Percentiles rank a stretch among this genome's conserved stretches.
phyloP scores from a whole-genome alignment of 176 grass and related monocot species.

The Eleusine indica region DNA sequence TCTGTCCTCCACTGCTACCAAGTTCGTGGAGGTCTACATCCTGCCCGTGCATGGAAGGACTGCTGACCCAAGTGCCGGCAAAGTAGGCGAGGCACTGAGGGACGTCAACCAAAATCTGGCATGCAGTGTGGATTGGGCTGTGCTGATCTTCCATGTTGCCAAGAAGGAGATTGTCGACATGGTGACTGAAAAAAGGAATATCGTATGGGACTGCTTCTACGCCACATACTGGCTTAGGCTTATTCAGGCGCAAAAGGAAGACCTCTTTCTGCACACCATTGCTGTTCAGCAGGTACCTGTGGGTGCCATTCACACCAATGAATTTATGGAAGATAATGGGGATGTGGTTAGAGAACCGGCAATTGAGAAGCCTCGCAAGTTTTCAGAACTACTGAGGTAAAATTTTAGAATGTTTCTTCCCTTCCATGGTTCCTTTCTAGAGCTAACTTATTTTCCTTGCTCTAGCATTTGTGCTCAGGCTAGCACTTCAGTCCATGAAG shows the following conservation, averaged over 20 bases:
- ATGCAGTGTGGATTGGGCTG: neutral
- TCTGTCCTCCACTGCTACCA: neutral
- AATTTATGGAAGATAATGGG: neutral
- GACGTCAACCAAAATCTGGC: neutral
- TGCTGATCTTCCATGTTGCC: neutral
- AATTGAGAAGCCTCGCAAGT: neutral
- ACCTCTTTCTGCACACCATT: neutral
- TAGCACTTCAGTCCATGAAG: neutral
- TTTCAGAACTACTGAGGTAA: neutral
- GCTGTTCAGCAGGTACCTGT: neutral
- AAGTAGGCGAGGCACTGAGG: neutral
- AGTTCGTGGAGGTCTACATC: neutral
- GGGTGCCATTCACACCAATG: neutral
- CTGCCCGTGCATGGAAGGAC: neutral
- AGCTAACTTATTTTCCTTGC: neutral
- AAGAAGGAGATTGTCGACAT: neutral
- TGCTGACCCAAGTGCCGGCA: neutral
- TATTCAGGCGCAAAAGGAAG: neutral
- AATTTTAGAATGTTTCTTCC: neutral
- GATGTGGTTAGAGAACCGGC: neutral
- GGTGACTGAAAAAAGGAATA: neutral
- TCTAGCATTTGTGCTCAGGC: neutral
- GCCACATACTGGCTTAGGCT: neutral
- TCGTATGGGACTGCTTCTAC: neutral
- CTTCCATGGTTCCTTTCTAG: neutral